These are phyloP conservation scores for Diaporthe ilicicola DNA, from an alignment of 2,329 filamentous ascomycete genomes.

Conservation along the genomic window DNA sequence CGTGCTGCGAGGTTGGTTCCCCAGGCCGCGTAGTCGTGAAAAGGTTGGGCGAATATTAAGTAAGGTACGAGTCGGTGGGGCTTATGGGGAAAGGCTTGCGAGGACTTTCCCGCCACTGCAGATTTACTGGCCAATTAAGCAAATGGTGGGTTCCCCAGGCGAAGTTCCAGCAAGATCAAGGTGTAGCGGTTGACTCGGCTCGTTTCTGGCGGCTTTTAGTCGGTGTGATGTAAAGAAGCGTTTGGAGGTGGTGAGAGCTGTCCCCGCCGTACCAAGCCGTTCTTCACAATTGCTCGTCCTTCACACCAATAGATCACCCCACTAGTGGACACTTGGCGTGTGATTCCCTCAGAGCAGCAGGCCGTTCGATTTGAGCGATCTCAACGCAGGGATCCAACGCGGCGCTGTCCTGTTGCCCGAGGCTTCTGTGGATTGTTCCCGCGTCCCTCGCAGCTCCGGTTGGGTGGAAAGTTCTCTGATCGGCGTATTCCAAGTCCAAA, in stretches of 20 bases:
- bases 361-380: slow-evolving; percentile 2
- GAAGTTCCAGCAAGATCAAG: slow-evolving; percentile 7
- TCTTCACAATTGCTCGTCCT: slow-evolving; percentile 19
- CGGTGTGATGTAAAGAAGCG: slow-evolving; percentile 29
- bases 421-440: background rate
- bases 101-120: background rate
- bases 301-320: slow-evolving; percentile 26
- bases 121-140: slow-evolving; percentile 19
- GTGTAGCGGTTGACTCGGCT: slow-evolving; percentile 13
- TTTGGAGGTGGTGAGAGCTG: slow-evolving; percentile 24
- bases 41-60: slow-evolving; percentile 25
- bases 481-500: slow-evolving; percentile 8
- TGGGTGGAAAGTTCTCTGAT: background rate
- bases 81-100: slow-evolving; percentile 16
- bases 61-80: slow-evolving; percentile 20
- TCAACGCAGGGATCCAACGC: background rate
- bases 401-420: background rate
- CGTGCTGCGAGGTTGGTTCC: background rate
- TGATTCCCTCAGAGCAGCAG: slow-evolving; percentile 24
- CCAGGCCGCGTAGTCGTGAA: slow-evolving; percentile 16
- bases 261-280: slow-evolving; percentile 30
- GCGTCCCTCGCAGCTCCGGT: background rate
- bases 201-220: slow-evolving; percentile 9
- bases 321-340: slow-evolving; percentile 32
- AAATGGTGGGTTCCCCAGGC: slow-evolving; percentile 13